Evolutionary conservation across 306 rosid genomes (phyloP).

Genomic region (Prunus davidiana): DNA sequence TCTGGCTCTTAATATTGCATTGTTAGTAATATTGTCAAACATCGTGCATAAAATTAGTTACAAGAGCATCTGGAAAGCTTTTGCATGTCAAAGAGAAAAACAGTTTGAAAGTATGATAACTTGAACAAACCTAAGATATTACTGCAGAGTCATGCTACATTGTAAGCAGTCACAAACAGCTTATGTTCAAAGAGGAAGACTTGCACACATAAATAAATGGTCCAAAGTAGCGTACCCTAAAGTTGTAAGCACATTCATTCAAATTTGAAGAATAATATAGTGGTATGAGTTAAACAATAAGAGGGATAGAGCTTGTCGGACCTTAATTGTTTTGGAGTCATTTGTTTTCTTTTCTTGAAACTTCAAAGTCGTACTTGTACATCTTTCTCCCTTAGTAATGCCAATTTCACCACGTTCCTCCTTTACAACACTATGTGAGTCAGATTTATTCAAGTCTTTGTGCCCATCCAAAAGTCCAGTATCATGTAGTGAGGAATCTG

Average conservation of each 20-base stretch:
- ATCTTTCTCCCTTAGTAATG: slow-evolving; percentile 20
- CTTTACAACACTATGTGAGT: slow-evolving; percentile 23
- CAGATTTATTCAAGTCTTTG: slow-evolving; percentile 9
- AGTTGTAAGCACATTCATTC: background rate
- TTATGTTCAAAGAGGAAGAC: too few relatives aligned
- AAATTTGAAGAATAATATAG: slow-evolving; percentile 10
- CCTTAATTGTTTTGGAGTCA: slow-evolving; percentile 31
- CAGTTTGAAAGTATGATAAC: too few relatives aligned
- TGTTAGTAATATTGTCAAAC: too few relatives aligned
- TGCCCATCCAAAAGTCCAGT: slow-evolving; percentile 4
- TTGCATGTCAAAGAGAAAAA: too few relatives aligned
- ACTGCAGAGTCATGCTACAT: too few relatives aligned
- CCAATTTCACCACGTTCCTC: slow-evolving; percentile 30
- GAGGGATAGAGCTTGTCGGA: slow-evolving; percentile 18
- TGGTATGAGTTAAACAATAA: slow-evolving; percentile 9
- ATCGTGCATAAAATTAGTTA: too few relatives aligned
- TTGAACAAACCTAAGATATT: too few relatives aligned
- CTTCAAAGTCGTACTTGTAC: slow-evolving; percentile 25
- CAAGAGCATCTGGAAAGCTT: too few relatives aligned
- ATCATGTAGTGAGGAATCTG: slow-evolving; percentile 21
- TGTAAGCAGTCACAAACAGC: too few relatives aligned
- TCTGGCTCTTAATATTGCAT: too few relatives aligned
- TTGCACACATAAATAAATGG: background rate
- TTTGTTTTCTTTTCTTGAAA: slow-evolving; percentile 30
- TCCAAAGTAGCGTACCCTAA: background rate